Conservation (phyloP, 2,329 filamentous ascomycete species). For the Pseudonectria buxi region DNA sequence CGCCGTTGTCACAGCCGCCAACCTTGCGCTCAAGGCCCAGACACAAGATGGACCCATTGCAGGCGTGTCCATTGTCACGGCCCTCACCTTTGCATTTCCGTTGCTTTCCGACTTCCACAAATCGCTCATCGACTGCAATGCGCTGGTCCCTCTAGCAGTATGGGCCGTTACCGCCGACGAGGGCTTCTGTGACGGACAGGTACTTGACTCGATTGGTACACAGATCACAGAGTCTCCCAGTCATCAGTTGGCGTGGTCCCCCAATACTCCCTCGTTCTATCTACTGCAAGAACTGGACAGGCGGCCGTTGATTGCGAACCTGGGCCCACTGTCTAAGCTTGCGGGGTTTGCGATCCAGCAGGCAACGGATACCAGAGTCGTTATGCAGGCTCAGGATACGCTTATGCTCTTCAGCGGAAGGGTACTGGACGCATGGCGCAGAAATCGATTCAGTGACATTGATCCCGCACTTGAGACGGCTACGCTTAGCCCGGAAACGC, state of each 20-base stretch:
- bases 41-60: conserved; percentile 35
- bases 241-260: conserved; percentile 55
- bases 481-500: conserved; percentile 58
- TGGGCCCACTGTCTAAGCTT: conserved; percentile 61
- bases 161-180: conserved; percentile 63
- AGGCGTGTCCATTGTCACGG: conserved; percentile 54
- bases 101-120: conserved; percentile 57
- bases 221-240: conserved; percentile 50
- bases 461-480: conserved; percentile 60
- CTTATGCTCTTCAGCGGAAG: conserved; percentile 60
- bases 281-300: conserved; percentile 52
- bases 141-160: conserved; percentile 62
- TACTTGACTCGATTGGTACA: conserved; percentile 61
- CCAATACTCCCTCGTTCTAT: conserved; percentile 51
- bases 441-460: conserved; percentile 65
- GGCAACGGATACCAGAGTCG: conserved; percentile 35
- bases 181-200: conserved; percentile 70
- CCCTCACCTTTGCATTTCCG: conserved; percentile 71
- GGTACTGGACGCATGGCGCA: conserved; percentile 65
- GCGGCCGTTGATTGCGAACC: conserved; percentile 56
- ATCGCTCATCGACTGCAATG: conserved; percentile 56
- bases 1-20: conserved; percentile 67
- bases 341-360: conserved; percentile 58
- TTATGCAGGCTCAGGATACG: conserved; percentile 51
- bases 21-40: conserved; percentile 59